Conservation (phyloP, 2,329 filamentous ascomycete species). For the Zasmidium angulare region DNA sequence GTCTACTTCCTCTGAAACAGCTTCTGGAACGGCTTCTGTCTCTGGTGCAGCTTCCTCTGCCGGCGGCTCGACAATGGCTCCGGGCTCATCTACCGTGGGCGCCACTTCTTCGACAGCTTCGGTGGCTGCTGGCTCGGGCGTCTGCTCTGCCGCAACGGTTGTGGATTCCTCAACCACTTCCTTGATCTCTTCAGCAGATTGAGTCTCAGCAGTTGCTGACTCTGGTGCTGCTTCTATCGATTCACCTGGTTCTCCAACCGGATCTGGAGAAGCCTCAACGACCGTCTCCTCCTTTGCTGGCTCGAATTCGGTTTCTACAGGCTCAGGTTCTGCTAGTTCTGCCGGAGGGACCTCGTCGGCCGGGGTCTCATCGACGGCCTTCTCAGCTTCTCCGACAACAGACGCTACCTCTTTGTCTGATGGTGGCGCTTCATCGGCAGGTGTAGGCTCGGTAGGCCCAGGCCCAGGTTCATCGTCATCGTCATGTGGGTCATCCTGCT, state of each 20-base stretch:
- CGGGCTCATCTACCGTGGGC: background rate
- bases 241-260: too few species aligned
- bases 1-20: background rate
- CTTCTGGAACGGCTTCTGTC: background rate
- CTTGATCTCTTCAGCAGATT: background rate
- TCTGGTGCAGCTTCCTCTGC: too few species aligned
- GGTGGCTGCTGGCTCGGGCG: background rate
- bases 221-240: too few species aligned
- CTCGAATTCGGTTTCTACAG: too few species aligned
- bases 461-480: background rate
- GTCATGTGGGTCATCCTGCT: background rate
- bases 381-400: background rate
- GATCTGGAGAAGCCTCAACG: too few species aligned
- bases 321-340: background rate
- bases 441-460: background rate
- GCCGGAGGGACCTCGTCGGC: background rate
- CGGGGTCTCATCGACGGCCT: background rate
- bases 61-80: background rate
- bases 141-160: background rate
- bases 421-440: background rate
- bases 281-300: background rate
- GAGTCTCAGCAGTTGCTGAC: too few species aligned
- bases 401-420: background rate
- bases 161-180: background rate
- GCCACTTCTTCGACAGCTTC: background rate